Evolutionary conservation across 805 yeast genomes (phyloP).

Genomic region (Myxozyma melibiosi): DNA sequence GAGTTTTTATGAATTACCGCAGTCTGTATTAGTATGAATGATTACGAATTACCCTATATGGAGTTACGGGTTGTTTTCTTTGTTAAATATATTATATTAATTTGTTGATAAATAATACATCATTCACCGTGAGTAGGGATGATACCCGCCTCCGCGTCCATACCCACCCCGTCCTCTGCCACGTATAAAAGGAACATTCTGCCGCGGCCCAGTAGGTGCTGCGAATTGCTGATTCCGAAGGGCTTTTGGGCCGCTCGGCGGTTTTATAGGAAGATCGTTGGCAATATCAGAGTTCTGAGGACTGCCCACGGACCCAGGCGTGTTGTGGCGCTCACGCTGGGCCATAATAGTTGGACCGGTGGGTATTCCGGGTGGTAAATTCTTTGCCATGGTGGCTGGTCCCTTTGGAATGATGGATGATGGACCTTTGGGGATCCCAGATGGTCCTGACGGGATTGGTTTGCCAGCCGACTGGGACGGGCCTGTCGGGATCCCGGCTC

Average conservation of each 20-base stretch:
- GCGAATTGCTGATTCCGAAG: not conserved
- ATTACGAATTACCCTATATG: not conserved
- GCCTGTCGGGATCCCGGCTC: not conserved
- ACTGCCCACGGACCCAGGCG: not conserved
- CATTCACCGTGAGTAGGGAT: constrained; percentile 22
- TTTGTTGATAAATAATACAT: not conserved
- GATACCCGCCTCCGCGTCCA: constrained; percentile 15
- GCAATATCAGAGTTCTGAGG: not conserved
- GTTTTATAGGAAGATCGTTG: not conserved
- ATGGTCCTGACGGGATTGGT: constrained; percentile 1
- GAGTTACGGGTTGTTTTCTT: not conserved
- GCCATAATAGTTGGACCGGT: not conserved
- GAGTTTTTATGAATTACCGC: not conserved
- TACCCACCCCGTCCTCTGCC: constrained; percentile 11
- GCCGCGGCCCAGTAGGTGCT: constrained; percentile 20
- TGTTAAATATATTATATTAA: not conserved
- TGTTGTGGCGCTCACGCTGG: constrained; percentile 1
- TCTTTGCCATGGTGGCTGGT: not conserved
- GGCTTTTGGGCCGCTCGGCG: constrained; percentile 26
- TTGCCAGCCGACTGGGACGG: not conserved
- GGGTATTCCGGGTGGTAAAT: not conserved
- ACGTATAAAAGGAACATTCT: not conserved
- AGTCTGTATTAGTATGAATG: not conserved
- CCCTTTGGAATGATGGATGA: not conserved
- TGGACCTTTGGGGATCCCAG: not conserved